A percentile compares a stretch with the other conserved stretches of the same genome.
Conservation (phyloP, 768 basidiomycete genomes). For the Amylocystis lapponica region DNA sequence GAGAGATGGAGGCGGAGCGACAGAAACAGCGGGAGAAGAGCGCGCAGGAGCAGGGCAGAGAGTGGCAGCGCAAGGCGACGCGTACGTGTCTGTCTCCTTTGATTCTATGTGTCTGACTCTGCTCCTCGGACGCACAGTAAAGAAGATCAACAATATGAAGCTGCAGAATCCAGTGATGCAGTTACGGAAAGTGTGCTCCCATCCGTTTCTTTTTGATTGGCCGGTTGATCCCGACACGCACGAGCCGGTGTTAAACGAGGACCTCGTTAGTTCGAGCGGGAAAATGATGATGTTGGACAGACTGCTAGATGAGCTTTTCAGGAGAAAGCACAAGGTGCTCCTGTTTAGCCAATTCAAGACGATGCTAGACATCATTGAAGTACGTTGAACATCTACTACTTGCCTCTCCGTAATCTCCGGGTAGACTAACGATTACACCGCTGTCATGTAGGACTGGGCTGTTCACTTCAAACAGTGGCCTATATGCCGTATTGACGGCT, state of each 20-base stretch:
- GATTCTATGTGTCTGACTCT: background rate
- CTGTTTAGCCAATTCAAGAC: conserved; percentile 92
- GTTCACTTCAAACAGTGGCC: conserved; percentile 73
- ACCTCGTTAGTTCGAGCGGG: conserved; percentile 81
- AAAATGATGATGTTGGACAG: conserved; percentile 98
- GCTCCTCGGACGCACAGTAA: too few species aligned
- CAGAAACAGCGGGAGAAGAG: conserved; percentile 39
- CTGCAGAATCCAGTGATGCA: conserved; percentile 95
- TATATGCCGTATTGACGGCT: conserved; percentile 91
- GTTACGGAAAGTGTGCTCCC: conserved; percentile 91
- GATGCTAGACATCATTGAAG: conserved; percentile 94
- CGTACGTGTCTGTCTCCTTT: conserved; percentile 37
- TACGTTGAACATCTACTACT: conserved; percentile 25
- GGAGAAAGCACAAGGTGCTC: conserved; percentile 76
- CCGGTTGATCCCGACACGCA: conserved; percentile 57
- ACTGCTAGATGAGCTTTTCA: conserved; percentile 77
- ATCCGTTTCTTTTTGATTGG: conserved; percentile 90
- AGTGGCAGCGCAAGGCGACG: conserved; percentile 52
- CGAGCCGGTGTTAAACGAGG: conserved; percentile 64
- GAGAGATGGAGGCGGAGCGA: conserved; percentile 32
- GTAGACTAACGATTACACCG: background rate
- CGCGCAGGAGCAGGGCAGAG: conserved; percentile 47
- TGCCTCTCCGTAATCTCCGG: too few species aligned
- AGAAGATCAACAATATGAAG: conserved; percentile 86
- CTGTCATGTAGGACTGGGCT: conserved; percentile 72